Evolutionary conservation across 805 yeast genomes (phyloP).

Genomic region (Kazachstania africana): DNA sequence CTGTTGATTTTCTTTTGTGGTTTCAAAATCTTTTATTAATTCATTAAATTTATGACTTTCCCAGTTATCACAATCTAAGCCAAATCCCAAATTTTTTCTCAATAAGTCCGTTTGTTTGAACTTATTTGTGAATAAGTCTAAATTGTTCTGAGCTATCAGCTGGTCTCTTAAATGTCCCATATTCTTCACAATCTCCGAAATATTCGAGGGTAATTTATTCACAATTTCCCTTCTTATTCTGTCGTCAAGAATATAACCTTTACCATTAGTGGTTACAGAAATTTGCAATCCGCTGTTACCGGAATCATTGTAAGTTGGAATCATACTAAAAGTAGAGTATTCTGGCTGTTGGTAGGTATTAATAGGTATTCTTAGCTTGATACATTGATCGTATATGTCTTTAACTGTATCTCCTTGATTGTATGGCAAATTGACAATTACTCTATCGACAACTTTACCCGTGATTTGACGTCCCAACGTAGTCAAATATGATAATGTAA

Average conservation of each 20-base stretch:
- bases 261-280: constrained; percentile 77
- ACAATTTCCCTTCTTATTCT: constrained; percentile 68
- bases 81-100: constrained; percentile 23
- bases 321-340: constrained; percentile 60
- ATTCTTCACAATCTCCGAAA: constrained; percentile 55
- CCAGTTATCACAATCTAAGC: constrained; percentile 50
- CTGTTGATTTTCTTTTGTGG: constrained; percentile 39
- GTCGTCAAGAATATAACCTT: constrained; percentile 79
- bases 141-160: constrained; percentile 42
- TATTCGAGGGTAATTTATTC: constrained; percentile 51
- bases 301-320: constrained; percentile 62
- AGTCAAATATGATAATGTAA: constrained; percentile 35
- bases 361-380: constrained; percentile 60
- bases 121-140: constrained; percentile 17
- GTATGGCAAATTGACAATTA: constrained; percentile 46
- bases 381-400: constrained; percentile 40
- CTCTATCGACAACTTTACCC: constrained; percentile 58
- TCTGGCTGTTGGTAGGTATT: constrained; percentile 68
- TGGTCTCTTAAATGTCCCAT: constrained; percentile 54
- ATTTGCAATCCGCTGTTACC: constrained; percentile 48
- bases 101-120: constrained; percentile 10
- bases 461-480: constrained; percentile 52
- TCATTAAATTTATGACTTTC: constrained; percentile 48
- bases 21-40: constrained; percentile 48
- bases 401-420: constrained; percentile 24